Evolutionary conservation across 2,329 filamentous ascomycete genomes (phyloP).

Genomic region (Ceratocystis cubensis): DNA sequence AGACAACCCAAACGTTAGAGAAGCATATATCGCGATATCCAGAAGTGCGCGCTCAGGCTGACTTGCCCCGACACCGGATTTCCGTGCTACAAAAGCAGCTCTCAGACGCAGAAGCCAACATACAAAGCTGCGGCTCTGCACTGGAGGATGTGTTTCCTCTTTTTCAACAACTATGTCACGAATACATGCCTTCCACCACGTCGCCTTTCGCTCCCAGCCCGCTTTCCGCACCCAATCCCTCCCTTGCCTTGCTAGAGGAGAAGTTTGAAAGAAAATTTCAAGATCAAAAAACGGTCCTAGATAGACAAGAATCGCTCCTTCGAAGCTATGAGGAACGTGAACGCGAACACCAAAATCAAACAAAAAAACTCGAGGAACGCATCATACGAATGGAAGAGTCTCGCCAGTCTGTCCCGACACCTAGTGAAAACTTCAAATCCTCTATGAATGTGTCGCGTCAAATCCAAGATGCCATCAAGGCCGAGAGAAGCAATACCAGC

Average conservation of each 20-base stretch:
- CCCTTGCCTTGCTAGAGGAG: background rate
- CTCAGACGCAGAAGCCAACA: background rate
- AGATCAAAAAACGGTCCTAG: background rate
- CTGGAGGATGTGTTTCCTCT: background rate
- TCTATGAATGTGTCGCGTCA: background rate
- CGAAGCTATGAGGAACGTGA: background rate
- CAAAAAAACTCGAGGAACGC: background rate
- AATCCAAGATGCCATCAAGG: background rate
- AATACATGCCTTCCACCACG: background rate
- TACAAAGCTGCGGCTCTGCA: background rate
- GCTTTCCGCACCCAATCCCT: background rate
- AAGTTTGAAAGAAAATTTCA: background rate
- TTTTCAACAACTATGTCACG: background rate
- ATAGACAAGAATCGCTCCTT: background rate
- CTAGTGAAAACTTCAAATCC: background rate
- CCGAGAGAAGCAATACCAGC: background rate
- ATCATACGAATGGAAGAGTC: background rate
- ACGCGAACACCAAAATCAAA: background rate
- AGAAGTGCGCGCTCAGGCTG: constrained; percentile 9
- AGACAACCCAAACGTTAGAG: constrained; percentile 6
- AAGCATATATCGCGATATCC: constrained; percentile 12
- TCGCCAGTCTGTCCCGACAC: background rate
- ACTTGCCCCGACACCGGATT: constrained; percentile 6
- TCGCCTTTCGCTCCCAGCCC: background rate
- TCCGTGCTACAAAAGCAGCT: constrained; percentile 7